Base-by-base conservation (phyloP, 139 green algal genomes). In the Ostreobium quekettii region DNA sequence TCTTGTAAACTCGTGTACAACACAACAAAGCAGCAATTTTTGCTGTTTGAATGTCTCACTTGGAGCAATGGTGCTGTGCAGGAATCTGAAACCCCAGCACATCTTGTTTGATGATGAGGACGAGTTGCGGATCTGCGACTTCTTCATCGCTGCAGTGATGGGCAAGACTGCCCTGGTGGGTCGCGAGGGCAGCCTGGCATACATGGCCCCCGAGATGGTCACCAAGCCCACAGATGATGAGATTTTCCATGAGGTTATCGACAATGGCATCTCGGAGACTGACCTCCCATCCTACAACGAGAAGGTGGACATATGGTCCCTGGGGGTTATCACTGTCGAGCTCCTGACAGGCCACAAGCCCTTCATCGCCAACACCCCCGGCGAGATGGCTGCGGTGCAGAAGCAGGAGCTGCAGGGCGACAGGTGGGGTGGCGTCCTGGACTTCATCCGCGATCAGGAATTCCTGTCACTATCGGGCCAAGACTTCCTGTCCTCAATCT, bases 121-220 rank as follows among this genome's bases (percentile, higher is more conserved):
- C 31, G 22, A 3, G 3, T 28, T 80, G 6, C 73, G 70, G 49
- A 35, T 88, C 7, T 60, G 74, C 19, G 82, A 88, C 68, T 84
- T 85, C 36, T 39, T 49, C 32, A 7, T 5, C 6, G 38, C 64
- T 6, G 64, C 19, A n/a, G 28, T 64, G 19, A 48, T 71, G 24
- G 59, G 74, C 48, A 65, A 67, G 36, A 59, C 64, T 19, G 72
- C 68, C 49, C 63, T 82, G 29, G 82, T 80, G 67, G 66, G 77
- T 64, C 60, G 78, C 29, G 65, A 47, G 36, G 82, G 80, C 63
- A 87, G 78, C 24, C 53, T 86, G 6, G 74, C 80, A 38, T 85
- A 83, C 73, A 78, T 87, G 83, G 83, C 83, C 2, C 82, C 82
- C 38, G 82, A 87, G 71, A 74, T 88, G 64, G 37, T 86, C 2